These are phyloP conservation scores for Chaetomiaceae sp. DNA, from an alignment of 2,329 filamentous ascomycete species.

Conservation along the genomic window DNA sequence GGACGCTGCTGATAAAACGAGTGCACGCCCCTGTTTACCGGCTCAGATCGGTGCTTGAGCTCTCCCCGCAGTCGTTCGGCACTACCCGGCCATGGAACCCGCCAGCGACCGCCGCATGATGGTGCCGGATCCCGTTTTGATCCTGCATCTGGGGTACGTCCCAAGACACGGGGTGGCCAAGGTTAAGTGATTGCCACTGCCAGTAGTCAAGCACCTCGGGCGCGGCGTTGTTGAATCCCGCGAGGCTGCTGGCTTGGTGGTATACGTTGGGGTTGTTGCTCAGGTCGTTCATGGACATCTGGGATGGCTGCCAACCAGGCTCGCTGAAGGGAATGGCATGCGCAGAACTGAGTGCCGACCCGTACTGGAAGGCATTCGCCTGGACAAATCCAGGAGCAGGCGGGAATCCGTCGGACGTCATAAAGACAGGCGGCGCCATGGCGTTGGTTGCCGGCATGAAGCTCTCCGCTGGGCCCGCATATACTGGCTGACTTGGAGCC, in stretches of 20 bases:
- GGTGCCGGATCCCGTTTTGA: not conserved
- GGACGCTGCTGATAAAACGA: no score
- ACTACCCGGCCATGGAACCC: not conserved
- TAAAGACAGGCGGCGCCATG: not conserved
- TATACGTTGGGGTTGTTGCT: slow-evolving; percentile 3
- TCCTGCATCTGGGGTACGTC: not conserved
- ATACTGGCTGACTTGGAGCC: not conserved
- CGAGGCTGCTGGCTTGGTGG: slow-evolving; percentile 6
- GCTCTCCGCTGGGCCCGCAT: not conserved
- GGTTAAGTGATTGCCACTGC: slow-evolving; percentile 21
- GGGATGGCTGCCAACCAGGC: slow-evolving; percentile 17
- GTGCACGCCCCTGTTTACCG: not conserved
- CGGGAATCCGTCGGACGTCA: slow-evolving; percentile 1
- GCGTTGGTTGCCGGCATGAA: slow-evolving; percentile 1
- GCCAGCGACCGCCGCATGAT: not conserved
- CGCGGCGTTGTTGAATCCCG: slow-evolving; percentile 8
- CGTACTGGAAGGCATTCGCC: slow-evolving; percentile 6
- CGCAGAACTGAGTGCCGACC: not conserved
- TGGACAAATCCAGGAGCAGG: slow-evolving; percentile 1
- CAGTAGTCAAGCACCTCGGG: slow-evolving; percentile 22
- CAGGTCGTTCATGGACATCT: not conserved
- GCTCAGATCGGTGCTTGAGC: not conserved
- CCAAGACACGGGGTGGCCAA: slow-evolving; percentile 23
- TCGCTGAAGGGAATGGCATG: slow-evolving; percentile 7
- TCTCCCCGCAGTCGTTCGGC: not conserved